phyloP scores from a whole-genome alignment of 176 grass and related monocot species.

The Eragrostis curvula region DNA sequence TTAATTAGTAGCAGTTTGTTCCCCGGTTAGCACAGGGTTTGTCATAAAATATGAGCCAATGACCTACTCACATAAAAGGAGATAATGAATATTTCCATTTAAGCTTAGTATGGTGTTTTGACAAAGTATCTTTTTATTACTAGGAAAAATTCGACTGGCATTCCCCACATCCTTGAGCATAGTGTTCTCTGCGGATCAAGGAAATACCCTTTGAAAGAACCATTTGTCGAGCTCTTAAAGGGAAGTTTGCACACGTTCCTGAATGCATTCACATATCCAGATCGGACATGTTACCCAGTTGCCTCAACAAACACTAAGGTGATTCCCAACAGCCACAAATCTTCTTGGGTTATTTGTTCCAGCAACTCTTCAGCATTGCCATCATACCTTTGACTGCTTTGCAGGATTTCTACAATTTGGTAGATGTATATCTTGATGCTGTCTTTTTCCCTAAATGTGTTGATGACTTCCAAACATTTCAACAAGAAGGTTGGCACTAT shows the following conservation, averaged over 20 bases:
- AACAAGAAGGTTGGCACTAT: slow-evolving; percentile 99
- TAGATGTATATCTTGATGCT: slow-evolving; percentile 97
- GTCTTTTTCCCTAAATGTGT: slow-evolving; percentile 96
- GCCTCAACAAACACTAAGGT: slow-evolving; percentile 98
- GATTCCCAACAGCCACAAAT: slow-evolving; percentile 7
- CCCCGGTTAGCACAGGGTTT: neutral
- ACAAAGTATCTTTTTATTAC: slow-evolving; percentile 37
- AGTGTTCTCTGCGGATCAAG: slow-evolving; percentile 96
- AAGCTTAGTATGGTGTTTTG: slow-evolving; percentile 19
- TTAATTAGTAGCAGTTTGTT: neutral
- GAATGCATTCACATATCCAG: slow-evolving; percentile 99
- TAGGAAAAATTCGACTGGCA: slow-evolving; percentile 97
- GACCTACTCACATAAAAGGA: neutral
- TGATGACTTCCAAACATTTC: slow-evolving; percentile 96
- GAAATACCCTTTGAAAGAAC: slow-evolving; percentile 99
- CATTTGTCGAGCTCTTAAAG: slow-evolving; percentile 99
- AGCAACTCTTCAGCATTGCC: slow-evolving; percentile 20
- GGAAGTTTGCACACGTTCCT: slow-evolving; percentile 97
- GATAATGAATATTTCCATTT: neutral
- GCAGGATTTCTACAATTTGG: slow-evolving; percentile 99
- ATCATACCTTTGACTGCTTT: slow-evolving; percentile 30
- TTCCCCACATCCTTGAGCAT: slow-evolving; percentile 99
- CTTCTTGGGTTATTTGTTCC: slow-evolving; percentile 39
- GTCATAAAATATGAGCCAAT: neutral
- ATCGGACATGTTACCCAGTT: slow-evolving; percentile 97